Conservation (phyloP, 2,329 filamentous ascomycete genomes). For the Sclerotinia minor region DNA sequence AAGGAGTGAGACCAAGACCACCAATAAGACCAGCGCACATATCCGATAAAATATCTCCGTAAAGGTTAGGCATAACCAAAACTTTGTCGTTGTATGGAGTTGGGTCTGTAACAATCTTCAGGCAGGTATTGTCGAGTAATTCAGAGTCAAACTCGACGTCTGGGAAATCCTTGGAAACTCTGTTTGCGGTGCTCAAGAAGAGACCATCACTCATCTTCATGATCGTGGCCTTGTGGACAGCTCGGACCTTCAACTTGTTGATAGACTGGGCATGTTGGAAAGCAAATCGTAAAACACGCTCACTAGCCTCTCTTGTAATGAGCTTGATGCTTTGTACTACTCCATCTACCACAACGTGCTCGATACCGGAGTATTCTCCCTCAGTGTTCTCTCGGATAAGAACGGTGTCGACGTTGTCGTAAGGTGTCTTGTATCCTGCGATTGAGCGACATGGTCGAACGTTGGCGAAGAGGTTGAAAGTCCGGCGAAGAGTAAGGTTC, state of each 20-base stretch:
- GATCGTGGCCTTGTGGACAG: slow-evolving; percentile 99
- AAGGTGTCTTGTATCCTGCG: slow-evolving; percentile 96
- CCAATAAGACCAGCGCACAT: slow-evolving; percentile 99
- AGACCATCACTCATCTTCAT: slow-evolving; percentile 99
- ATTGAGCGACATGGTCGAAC: slow-evolving; percentile 96
- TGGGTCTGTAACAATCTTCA: slow-evolving; percentile 98
- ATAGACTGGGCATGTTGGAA: slow-evolving; percentile 97
- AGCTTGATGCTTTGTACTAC: slow-evolving; percentile 99
- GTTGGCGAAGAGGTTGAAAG: slow-evolving; percentile 99
- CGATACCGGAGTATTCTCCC: slow-evolving; percentile 98
- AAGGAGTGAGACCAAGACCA: slow-evolving; percentile 93
- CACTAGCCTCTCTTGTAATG: slow-evolving; percentile 90
- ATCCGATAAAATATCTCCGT: slow-evolving; percentile 98
- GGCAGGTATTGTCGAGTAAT: slow-evolving; percentile 97
- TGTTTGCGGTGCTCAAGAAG: slow-evolving; percentile 83
- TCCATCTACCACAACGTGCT: slow-evolving; percentile 96
- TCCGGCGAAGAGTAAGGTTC: slow-evolving; percentile 96
- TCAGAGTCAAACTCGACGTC: slow-evolving; percentile 95
- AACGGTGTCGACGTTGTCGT: slow-evolving; percentile 95
- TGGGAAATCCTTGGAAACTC: slow-evolving; percentile 93
- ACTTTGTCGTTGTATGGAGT: slow-evolving; percentile 99
- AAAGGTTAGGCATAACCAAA: slow-evolving; percentile 96
- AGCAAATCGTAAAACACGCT: slow-evolving; percentile 94
- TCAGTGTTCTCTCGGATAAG: slow-evolving; percentile 99
- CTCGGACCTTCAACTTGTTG: slow-evolving; percentile 94